Percentiles rank a stretch among this genome's conserved stretches.
Conservation (phyloP, 164 flowering plant species). For the Piper longum region DNA sequence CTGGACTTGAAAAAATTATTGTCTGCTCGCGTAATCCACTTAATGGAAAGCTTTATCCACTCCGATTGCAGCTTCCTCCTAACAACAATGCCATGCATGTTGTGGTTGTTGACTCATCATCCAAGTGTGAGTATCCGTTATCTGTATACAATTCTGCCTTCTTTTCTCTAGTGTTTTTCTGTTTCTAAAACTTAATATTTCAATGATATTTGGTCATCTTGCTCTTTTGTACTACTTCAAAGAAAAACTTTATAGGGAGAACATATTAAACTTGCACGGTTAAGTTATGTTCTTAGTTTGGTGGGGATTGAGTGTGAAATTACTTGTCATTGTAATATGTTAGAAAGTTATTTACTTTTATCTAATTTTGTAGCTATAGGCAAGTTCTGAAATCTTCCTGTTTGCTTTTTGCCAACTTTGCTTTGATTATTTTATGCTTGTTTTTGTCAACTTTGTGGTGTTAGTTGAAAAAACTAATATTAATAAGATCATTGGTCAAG, state of each 20-base stretch:
- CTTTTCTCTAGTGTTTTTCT: too few relatives aligned
- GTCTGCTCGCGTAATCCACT: constrained; percentile 68
- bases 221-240: background rate
- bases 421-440: background rate
- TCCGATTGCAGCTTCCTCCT: constrained; percentile 87
- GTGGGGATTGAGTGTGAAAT: too few relatives aligned
- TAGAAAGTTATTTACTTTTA: background rate
- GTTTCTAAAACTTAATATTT: too few relatives aligned
- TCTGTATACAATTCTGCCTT: background rate
- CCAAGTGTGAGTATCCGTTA: constrained; percentile 29
- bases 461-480: too few relatives aligned
- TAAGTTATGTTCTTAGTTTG: too few relatives aligned
- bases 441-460: background rate
- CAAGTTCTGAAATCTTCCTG: background rate
- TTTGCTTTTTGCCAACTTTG: background rate
- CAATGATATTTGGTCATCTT: background rate
- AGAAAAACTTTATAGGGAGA: background rate
- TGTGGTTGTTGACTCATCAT: constrained; percentile 42
- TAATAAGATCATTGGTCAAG: background rate
- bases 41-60: constrained; percentile 75
- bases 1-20: constrained; percentile 39
- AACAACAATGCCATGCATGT: constrained; percentile 64
- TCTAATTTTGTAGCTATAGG: background rate
- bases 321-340: too few relatives aligned
- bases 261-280: too few relatives aligned